These are phyloP conservation scores for Backusella tarrabulga DNA, from an alignment of 192 early-diverging fungal genomes.

Conservation along the genomic window DNA sequence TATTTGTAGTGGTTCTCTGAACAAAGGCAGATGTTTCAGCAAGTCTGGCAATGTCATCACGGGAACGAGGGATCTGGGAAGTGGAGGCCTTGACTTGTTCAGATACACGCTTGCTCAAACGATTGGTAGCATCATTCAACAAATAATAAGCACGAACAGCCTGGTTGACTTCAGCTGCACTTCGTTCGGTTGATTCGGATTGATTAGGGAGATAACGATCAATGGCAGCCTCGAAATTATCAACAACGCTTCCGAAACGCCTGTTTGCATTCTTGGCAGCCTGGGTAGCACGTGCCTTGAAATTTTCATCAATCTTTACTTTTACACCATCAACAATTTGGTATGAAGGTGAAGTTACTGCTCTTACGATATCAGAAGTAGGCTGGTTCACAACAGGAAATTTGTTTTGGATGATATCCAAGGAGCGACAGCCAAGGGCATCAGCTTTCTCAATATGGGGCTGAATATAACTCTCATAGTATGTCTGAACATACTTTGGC, in stretches of 20 bases:
- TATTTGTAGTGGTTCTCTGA: slow-evolving; percentile 24
- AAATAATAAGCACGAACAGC: slow-evolving; percentile 37
- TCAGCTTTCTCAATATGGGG: slow-evolving; percentile 61
- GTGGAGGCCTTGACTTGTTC: slow-evolving; percentile 21
- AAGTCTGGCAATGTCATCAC: slow-evolving; percentile 21
- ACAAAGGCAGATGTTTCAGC: slow-evolving; percentile 30
- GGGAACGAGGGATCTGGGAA: slow-evolving; percentile 31
- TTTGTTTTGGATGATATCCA: slow-evolving; percentile 60
- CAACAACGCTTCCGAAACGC: slow-evolving; percentile 41
- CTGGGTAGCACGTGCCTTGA: slow-evolving; percentile 43
- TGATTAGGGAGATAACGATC: slow-evolving; percentile 39
- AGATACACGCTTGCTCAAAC: slow-evolving; percentile 31
- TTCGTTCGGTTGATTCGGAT: slow-evolving; percentile 2
- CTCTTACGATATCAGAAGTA: slow-evolving; percentile 58
- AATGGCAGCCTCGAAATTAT: slow-evolving; percentile 50
- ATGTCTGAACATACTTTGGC: slow-evolving; percentile 32
- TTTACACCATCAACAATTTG: slow-evolving; percentile 45
- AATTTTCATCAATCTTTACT: slow-evolving; percentile 19
- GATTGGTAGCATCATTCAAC: slow-evolving; percentile 22
- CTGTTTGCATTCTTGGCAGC: slow-evolving; percentile 44
- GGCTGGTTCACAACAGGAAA: slow-evolving; percentile 66
- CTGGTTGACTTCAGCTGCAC: slow-evolving; percentile 27
- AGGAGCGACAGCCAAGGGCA: slow-evolving; percentile 57
- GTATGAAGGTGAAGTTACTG: slow-evolving; percentile 53
- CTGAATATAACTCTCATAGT: slow-evolving; percentile 47